Evolutionary conservation across 345 rosid species (phyloP), one percentile per base, ranked within the genome.

Genomic region (Corchorus olitorius): DNA sequence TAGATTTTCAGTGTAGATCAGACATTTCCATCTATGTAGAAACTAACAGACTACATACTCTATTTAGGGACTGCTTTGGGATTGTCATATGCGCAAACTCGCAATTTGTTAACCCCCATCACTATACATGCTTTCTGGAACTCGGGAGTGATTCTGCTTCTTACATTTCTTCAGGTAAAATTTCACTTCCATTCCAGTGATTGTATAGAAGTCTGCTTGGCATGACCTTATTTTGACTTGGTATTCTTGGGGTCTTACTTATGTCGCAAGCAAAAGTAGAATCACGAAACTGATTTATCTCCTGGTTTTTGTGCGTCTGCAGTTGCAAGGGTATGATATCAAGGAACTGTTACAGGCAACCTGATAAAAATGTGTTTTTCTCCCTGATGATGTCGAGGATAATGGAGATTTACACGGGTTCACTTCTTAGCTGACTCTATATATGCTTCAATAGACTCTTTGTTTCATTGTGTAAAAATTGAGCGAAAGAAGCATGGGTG

Each of bases 261-360:
- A 2, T 16, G 35, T 49, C 3, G 8, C 66, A 37, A 27, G 50
- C 35, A 19, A 55, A n/a, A 45, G 4, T 63, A 59, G 65, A 46
- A 22, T 19, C 62, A 71, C 5, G 14, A 43, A 73, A 37, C 50
- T 22, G 49, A 37, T 58, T 15, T 70, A 74, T 63, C 60, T 19
- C 13, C 43, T 78, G 8, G 6, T 17, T 54, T 48, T 74, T 75
- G 4, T 11, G 19, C 62, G n/a, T 54, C 35, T 4, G 41, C 75
- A 95, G 97, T 86, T 89, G 63, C 94, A 90, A 85, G 98, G 99
- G 79, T 90, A 89, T 73, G 97, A 93, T 81, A 89, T 95, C 74
- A 92, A 85, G 87, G 97, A 87, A 75, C 75, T 93, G 73, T 81
- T 95, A 79, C 97, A 90, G 83, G 89, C 87, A 34, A 62, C 83